Evolutionary conservation across 108 stramenopile genomes (phyloP).

Genomic region (Phaeodactylum tricornutum): DNA sequence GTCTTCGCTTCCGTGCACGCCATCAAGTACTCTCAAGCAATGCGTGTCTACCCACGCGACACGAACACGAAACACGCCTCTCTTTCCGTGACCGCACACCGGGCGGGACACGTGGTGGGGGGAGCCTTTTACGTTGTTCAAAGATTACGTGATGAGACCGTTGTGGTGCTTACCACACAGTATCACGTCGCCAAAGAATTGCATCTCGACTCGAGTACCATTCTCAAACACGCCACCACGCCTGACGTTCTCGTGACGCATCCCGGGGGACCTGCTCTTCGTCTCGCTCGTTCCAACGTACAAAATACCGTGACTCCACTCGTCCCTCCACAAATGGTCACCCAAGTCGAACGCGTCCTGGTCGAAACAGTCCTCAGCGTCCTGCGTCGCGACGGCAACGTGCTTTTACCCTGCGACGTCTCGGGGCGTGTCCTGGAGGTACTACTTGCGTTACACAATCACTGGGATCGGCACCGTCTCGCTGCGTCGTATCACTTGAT

Average conservation of each 20-base stretch:
- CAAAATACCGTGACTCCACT: background rate
- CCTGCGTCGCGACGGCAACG: conserved; percentile 85
- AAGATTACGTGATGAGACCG: conserved; percentile 66
- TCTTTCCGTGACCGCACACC: conserved; percentile 62
- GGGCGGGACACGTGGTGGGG: conserved; percentile 84
- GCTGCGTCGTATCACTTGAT: conserved; percentile 64
- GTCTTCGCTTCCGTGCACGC: conserved; percentile 56
- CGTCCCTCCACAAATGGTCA: conserved; percentile 1
- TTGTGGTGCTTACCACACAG: conserved; percentile 48
- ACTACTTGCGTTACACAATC: conserved; percentile 60
- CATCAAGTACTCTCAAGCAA: conserved; percentile 85
- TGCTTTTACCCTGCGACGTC: conserved; percentile 86
- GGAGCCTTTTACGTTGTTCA: conserved; percentile 66
- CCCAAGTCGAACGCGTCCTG: conserved; percentile 17
- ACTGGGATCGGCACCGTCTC: conserved; percentile 78
- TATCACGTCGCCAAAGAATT: conserved; percentile 79
- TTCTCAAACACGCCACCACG: conserved; percentile 62
- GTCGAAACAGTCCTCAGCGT: conserved; percentile 66
- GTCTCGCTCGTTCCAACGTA: background rate
- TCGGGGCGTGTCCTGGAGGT: conserved; percentile 83
- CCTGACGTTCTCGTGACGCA: conserved; percentile 69
- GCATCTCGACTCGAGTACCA: conserved; percentile 67
- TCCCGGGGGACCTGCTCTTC: conserved; percentile 60
- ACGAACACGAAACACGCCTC: background rate
- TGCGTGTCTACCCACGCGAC: conserved; percentile 23